These are phyloP conservation scores for Ilyonectria robusta DNA, from an alignment of 2,329 filamentous ascomycete species.

Conservation along the genomic window DNA sequence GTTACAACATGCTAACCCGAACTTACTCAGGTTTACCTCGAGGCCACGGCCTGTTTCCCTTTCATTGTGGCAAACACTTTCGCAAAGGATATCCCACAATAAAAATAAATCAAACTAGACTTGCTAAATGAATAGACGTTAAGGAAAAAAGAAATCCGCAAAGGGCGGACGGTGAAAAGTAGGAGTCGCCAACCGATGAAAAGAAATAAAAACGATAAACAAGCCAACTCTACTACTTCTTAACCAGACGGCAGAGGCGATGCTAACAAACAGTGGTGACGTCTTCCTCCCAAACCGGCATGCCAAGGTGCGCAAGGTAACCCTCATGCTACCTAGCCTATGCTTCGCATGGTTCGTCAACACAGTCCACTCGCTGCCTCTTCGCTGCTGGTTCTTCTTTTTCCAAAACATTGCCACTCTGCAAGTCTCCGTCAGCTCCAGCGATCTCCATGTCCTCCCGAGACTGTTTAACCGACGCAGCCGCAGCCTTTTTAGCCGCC, in stretches of 20 bases:
- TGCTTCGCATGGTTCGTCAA: background rate
- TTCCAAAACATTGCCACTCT: background rate
- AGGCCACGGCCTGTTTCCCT: slow-evolving; percentile 76
- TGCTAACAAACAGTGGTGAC: background rate
- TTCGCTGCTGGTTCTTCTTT: background rate
- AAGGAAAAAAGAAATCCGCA: background rate
- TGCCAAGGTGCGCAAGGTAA: background rate
- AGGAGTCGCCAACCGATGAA: background rate
- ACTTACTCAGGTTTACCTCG: slow-evolving; percentile 69
- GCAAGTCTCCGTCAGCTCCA: background rate
- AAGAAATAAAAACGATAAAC: background rate
- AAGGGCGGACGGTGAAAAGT: background rate
- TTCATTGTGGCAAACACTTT: slow-evolving; percentile 78
- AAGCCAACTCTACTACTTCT: no score
- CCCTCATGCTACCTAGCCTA: background rate
- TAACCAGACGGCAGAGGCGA: background rate
- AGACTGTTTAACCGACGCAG: slow-evolving; percentile 10
- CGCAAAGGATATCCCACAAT: slow-evolving; percentile 64
- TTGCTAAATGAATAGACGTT: background rate
- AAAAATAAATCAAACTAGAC: slow-evolving; percentile 26
- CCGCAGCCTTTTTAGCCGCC: slow-evolving; percentile 27
- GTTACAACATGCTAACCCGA: slow-evolving; percentile 14
- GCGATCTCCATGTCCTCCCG: background rate
- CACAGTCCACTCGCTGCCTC: background rate
- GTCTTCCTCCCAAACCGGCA: background rate